Percentiles rank a stretch among this genome's conserved stretches.
These are phyloP conservation scores for Rhododendron ovatum DNA, from an alignment of 148 eudicot species.

Conservation along the genomic window DNA sequence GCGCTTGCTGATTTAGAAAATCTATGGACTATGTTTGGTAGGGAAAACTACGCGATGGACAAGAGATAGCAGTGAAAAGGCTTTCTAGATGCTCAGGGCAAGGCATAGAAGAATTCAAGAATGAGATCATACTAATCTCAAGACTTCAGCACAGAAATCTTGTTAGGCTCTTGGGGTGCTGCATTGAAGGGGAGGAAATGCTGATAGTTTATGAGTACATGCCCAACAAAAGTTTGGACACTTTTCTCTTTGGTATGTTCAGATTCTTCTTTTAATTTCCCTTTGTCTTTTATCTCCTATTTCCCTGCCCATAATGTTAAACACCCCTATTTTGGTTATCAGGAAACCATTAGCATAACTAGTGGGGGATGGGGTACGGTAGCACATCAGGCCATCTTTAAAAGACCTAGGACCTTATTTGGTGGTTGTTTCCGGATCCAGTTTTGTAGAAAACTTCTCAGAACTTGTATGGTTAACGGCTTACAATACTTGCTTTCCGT, in stretches of 20 bases:
- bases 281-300: not conserved
- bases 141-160: slow-evolving; percentile 49
- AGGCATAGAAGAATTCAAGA: slow-evolving; percentile 38
- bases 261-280: not conserved
- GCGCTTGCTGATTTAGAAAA: not conserved
- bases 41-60: slow-evolving; percentile 35
- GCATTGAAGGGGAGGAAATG: slow-evolving; percentile 36
- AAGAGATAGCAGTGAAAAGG: slow-evolving; percentile 43
- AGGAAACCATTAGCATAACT: not conserved
- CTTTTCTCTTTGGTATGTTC: slow-evolving; percentile 27
- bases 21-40: slow-evolving; percentile 1
- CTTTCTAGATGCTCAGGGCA: slow-evolving; percentile 39
- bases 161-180: slow-evolving; percentile 41
- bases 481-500: not conserved
- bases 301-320: not conserved
- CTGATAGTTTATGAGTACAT: slow-evolving; percentile 39
- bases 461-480: not conserved
- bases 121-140: slow-evolving; percentile 37
- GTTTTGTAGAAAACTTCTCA: not conserved
- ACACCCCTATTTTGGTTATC: not conserved
- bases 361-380: not conserved
- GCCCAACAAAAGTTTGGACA: slow-evolving; percentile 44
- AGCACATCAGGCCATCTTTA: not conserved
- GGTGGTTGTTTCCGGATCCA: not conserved
- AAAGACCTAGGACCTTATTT: not conserved